Evolutionary conservation across 2,329 filamentous ascomycete species (phyloP).

Genomic region (Colletotrichum falcatum): DNA sequence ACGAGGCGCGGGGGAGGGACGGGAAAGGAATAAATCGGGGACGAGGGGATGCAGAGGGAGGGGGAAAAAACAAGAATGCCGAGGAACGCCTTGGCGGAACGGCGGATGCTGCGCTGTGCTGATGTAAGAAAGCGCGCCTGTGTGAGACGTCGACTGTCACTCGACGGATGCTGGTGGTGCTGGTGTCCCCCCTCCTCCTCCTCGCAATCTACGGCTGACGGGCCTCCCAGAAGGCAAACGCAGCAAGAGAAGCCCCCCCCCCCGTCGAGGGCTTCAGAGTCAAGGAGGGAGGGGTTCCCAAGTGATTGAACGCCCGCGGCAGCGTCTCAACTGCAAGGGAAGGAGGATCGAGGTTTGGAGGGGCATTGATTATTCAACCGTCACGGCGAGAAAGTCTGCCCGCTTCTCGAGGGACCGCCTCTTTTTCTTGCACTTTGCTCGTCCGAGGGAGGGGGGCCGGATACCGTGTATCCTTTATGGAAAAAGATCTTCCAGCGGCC

Average conservation of each 20-base stretch:
- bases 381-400: background rate
- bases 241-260: background rate
- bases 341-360: background rate
- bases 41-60: background rate
- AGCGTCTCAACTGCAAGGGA: background rate
- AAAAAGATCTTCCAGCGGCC: background rate
- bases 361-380: constrained; percentile 11
- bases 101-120: constrained; percentile 15
- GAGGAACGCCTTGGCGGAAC: background rate
- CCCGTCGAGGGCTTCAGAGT: background rate
- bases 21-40: background rate
- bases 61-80: background rate
- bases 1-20: too few relatives aligned
- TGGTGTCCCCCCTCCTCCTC: background rate
- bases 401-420: background rate
- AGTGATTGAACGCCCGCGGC: background rate
- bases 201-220: constrained; percentile 9
- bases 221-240: background rate
- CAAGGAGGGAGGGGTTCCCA: background rate
- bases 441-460: background rate
- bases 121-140: constrained; percentile 3
- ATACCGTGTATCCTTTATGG: background rate
- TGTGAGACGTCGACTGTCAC: background rate
- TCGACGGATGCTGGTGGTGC: background rate
- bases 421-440: background rate